Conservation (phyloP, 2,329 filamentous ascomycete genomes). For the Achaetomium macrosporum region DNA sequence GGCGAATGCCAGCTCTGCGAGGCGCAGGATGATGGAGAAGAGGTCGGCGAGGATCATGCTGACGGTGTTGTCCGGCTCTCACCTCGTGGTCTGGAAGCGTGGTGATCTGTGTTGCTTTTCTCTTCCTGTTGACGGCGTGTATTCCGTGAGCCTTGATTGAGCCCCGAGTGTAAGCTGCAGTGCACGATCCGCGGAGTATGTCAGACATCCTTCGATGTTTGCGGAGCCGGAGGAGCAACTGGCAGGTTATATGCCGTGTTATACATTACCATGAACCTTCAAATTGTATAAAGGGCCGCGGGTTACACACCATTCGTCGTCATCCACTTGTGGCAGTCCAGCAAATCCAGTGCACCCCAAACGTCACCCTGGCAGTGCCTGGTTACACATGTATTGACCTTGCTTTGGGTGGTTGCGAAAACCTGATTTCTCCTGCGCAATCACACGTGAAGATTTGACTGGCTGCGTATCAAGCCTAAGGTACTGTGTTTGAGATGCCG, state of each 20-base stretch:
- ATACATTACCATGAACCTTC: neutral
- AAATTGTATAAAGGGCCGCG: neutral
- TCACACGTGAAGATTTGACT: no score
- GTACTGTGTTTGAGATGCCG: no score
- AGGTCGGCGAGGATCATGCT: conserved; percentile 49
- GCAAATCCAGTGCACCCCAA: neutral
- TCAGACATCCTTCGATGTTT: neutral
- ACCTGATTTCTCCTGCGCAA: neutral
- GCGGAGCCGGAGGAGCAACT: neutral
- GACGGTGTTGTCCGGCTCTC: conserved; percentile 17
- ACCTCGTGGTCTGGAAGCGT: neutral
- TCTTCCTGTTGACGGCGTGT: no score
- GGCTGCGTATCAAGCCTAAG: no score
- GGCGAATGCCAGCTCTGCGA: conserved; percentile 60
- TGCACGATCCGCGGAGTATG: neutral
- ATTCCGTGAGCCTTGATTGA: no score
- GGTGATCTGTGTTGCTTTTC: neutral
- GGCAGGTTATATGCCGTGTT: conserved; percentile 4
- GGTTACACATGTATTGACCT: neutral
- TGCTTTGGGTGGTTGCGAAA: neutral
- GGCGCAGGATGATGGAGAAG: conserved; percentile 51
- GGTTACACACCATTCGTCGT: neutral
- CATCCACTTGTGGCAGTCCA: neutral
- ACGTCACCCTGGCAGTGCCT: conserved; percentile 5
- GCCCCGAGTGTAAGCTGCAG: no score